These are phyloP conservation scores for Laguncularia racemosa DNA, from an alignment of 345 rosid species.

Conservation along the genomic window DNA sequence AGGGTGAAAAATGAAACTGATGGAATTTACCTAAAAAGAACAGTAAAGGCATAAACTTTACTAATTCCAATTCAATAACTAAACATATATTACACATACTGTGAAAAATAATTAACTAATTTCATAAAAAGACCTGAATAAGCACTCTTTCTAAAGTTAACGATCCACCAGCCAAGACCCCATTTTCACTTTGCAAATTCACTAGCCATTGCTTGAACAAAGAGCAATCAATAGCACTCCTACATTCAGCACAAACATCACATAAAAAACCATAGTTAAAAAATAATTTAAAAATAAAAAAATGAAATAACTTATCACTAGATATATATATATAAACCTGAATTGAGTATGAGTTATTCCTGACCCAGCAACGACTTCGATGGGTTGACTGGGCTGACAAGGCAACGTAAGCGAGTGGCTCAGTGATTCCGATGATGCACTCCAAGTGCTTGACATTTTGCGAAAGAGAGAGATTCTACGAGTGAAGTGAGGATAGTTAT, in stretches of 20 bases:
- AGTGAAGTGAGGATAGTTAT: neutral
- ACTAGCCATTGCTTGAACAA: conserved; percentile 77
- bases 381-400: conserved; percentile 51
- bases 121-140: conserved; percentile 44
- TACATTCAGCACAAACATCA: conserved; percentile 11
- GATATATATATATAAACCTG: conserved; percentile 22
- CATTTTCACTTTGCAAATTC: conserved; percentile 65
- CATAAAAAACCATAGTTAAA: neutral
- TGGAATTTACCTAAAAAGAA: too few species aligned
- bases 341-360: conserved; percentile 65
- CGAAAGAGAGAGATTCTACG: conserved; percentile 6
- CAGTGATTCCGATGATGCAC: conserved; percentile 8
- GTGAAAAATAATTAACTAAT: too few species aligned
- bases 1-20: too few species aligned
- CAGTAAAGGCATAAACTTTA: too few species aligned
- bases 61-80: too few species aligned
- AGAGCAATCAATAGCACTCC: conserved; percentile 65
- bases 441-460: conserved; percentile 29
- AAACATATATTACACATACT: too few species aligned
- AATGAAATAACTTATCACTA: too few species aligned
- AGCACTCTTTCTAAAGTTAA: conserved; percentile 55
- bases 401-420: conserved; percentile 40
- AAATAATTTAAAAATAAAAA: too few species aligned
- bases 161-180: conserved; percentile 56
- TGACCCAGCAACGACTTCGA: conserved; percentile 43